Evolutionary conservation across 108 stramenopile genomes (phyloP).

Genomic region (Poteriospumella lacustris): DNA sequence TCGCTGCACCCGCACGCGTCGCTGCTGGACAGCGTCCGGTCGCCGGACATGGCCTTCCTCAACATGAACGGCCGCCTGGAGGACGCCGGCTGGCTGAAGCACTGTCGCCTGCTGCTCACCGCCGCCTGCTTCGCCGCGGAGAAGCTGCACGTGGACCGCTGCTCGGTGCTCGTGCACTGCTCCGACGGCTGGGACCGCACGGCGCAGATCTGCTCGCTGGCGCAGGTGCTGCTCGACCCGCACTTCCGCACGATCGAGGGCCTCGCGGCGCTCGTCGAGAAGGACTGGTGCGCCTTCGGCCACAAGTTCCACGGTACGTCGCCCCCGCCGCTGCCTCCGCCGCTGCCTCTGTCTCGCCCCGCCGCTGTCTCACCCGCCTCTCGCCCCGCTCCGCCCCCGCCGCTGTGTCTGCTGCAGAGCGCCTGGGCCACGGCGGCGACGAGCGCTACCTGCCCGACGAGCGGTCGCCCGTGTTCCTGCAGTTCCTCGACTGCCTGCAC

Average conservation of each 20-base stretch:
- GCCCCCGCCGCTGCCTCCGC: no score
- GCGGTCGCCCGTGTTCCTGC: constrained; percentile 88
- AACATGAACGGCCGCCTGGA: constrained; percentile 32
- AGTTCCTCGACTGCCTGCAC: constrained; percentile 92
- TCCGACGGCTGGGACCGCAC: constrained; percentile 64
- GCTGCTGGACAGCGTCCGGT: not conserved
- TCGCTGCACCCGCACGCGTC: not conserved
- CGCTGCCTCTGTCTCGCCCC: no score
- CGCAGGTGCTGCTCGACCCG: constrained; percentile 59
- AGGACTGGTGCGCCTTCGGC: constrained; percentile 62
- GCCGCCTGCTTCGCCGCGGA: constrained; percentile 31
- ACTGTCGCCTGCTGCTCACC: constrained; percentile 32
- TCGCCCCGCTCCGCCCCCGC: no score
- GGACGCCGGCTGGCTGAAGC: constrained; percentile 36
- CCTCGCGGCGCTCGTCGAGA: constrained; percentile 34
- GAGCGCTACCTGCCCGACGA: constrained; percentile 51
- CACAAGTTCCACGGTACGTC: constrained; percentile 50
- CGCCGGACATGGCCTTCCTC: not conserved
- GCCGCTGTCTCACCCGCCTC: no score
- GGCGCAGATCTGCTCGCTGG: constrained; percentile 44
- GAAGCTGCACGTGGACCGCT: constrained; percentile 5
- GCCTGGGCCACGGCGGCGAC: not conserved
- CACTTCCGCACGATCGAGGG: constrained; percentile 47
- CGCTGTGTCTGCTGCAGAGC: no score
- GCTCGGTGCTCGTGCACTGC: constrained; percentile 49